phyloP scores from a whole-genome alignment of 345 rosid genomes.

The Bruguiera sexangula region DNA sequence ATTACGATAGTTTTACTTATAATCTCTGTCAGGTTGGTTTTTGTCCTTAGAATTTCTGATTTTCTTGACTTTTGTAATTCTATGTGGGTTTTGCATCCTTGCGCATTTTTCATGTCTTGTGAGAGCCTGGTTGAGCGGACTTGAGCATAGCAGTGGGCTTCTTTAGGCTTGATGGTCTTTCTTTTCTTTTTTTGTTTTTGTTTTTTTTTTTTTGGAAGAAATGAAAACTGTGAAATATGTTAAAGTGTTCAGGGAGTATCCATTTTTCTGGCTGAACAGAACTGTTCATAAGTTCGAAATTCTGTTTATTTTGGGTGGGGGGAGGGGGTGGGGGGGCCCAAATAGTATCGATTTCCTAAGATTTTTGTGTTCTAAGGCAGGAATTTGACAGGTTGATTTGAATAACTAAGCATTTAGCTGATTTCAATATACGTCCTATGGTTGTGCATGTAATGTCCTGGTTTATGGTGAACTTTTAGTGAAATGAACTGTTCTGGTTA shows the following conservation, averaged over 20 bases:
- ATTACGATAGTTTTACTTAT: slow-evolving; percentile 94
- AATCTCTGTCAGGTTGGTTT: slow-evolving; percentile 84
- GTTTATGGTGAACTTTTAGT: no score
- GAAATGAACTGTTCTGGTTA: not conserved
- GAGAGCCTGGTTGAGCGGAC: not conserved
- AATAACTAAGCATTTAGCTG: not conserved
- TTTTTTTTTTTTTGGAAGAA: no score
- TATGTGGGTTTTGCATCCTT: not conserved
- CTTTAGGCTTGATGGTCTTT: no score
- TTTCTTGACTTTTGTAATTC: not conserved
- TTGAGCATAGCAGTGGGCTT: no score
- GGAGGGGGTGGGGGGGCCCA: no score
- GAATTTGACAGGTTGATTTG: not conserved
- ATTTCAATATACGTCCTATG: not conserved
- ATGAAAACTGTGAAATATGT: no score
- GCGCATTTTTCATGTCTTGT: not conserved
- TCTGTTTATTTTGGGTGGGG: no score
- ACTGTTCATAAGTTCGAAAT: no score
- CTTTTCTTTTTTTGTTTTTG: no score
- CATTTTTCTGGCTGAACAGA: no score
- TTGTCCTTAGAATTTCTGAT: not conserved
- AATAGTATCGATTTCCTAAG: not conserved
- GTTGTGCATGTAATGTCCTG: not conserved
- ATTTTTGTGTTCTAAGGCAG: not conserved
- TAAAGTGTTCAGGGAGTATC: no score